Percentiles rank a stretch among this genome's conserved stretches.
phyloP scores from a whole-genome alignment of 345 rosid genomes.

The Viola odorata region DNA sequence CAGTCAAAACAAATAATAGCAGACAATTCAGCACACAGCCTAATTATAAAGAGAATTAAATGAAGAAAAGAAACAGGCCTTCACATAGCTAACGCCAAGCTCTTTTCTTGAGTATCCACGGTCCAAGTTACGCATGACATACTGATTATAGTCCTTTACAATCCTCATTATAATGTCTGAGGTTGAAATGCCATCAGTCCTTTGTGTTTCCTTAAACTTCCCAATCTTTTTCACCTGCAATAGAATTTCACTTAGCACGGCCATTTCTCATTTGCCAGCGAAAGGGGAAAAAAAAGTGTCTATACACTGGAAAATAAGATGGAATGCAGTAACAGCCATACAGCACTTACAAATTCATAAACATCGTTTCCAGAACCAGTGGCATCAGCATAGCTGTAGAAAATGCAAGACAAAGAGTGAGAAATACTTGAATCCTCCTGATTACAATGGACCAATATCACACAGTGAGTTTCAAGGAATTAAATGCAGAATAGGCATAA shows the following conservation, averaged over 20 bases:
- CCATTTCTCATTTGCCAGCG: not conserved
- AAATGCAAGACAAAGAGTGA: slow-evolving; percentile 1
- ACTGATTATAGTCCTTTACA: slow-evolving; percentile 87
- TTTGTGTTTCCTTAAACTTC: slow-evolving; percentile 82
- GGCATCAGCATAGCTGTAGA: slow-evolving; percentile 76
- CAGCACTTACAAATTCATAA: slow-evolving; percentile 76
- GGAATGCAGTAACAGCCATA: slow-evolving; percentile 8
- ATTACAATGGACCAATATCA: too few species aligned
- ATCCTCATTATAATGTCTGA: slow-evolving; percentile 93
- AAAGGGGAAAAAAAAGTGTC: not conserved
- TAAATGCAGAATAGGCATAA: too few species aligned
- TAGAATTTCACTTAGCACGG: slow-evolving; percentile 16
- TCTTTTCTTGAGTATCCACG: slow-evolving; percentile 93
- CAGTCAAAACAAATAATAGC: not conserved
- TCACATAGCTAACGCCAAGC: slow-evolving; percentile 89
- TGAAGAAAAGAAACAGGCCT: slow-evolving; percentile 34
- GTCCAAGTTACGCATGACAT: slow-evolving; percentile 86
- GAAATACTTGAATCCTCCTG: not conserved
- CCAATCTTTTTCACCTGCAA: slow-evolving; percentile 77
- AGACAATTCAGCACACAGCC: not conserved
- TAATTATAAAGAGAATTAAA: too few species aligned
- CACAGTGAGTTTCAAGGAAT: too few species aligned
- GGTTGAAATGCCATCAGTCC: slow-evolving; percentile 92
- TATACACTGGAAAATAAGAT: not conserved
- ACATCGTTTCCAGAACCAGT: slow-evolving; percentile 91